Evolutionary conservation across 805 yeast species (phyloP), one percentile per base, ranked within the genome.

Genomic region (Saccharomycopsis fermentans): DNA sequence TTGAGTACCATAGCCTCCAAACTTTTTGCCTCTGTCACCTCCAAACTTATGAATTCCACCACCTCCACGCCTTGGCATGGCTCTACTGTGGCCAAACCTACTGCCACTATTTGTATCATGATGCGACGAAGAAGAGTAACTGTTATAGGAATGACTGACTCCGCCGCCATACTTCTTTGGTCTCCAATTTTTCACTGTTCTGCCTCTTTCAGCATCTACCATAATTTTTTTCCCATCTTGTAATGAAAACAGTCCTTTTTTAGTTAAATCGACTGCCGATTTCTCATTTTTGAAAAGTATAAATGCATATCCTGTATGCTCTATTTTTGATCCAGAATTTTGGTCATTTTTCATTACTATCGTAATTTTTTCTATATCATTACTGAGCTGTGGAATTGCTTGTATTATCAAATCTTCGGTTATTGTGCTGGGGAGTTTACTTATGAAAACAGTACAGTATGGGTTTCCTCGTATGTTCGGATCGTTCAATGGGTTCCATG

Each of bases 161-260:
- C 97, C 97, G 3, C 97, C 97, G 1, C 96, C 97, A 2, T 92
- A 73, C 59, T 92, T 69, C 64, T 86, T 68, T 0, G 95, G 94
- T 58, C 76, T 78, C 86, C 91, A 87, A 63, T 77, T 79, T 58
- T 84, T 78, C 16, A 80, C 78, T 1, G 81, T 69, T 52, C 94
- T 71, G 1, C 90, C 87, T 59, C 92, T 69, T 66, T 86, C 94
- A 53, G 81, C 77, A 66, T 87, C 95, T 1, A 84, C 87, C n/a
- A 86, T 70, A 6, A 84, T 76, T 4, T 76, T 72, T 52, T 90
- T 72, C 6, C 78, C 80, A 24, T 79, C 74, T 43, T 21, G 50
- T 8, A 43, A 43, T 3, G 24, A 6, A 19, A 86, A 67, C n/a
- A 68, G 69, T 55, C 76, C 62, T 0, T 79, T 82, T 39, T 87